phyloP scores from a whole-genome alignment of 1,284 basidiomycete genomes.

The Vanrija sp. region DNA sequence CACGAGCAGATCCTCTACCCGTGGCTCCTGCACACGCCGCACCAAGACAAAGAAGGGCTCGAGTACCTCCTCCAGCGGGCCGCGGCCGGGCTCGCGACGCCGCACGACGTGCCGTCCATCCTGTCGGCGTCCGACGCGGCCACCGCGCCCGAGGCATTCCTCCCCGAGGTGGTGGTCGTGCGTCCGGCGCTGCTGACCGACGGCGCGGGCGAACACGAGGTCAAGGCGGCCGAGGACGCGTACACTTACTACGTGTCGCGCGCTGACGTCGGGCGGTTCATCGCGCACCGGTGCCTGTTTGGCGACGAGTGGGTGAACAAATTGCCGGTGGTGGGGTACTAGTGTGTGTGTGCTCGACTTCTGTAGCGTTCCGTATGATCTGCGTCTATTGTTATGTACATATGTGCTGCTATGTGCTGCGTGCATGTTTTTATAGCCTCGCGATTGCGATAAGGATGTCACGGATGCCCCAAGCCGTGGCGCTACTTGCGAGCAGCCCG shows the following conservation, averaged over 20 bases:
- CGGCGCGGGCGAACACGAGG: slow-evolving; percentile 8
- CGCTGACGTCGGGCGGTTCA: slow-evolving; percentile 22
- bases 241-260: slow-evolving; percentile 17
- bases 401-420: no score
- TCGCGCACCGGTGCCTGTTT: slow-evolving; percentile 20
- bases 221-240: slow-evolving; percentile 12
- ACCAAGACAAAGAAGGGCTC: slow-evolving; percentile 29
- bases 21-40: slow-evolving; percentile 19
- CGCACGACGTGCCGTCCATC: background rate
- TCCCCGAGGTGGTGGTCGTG: slow-evolving; percentile 26
- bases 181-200: slow-evolving; percentile 24
- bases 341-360: background rate
- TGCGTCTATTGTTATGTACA: no score
- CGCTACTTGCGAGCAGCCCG: no score
- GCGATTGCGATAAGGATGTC: no score
- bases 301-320: slow-evolving; percentile 25
- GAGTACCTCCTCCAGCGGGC: slow-evolving; percentile 28
- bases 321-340: slow-evolving; percentile 25
- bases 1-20: slow-evolving; percentile 21
- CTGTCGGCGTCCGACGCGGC: slow-evolving; percentile 5
- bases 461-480: no score
- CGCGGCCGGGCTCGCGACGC: slow-evolving; percentile 3
- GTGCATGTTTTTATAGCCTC: no score
- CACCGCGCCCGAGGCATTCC: slow-evolving; percentile 7
- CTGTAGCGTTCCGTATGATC: no score